A percentile compares a stretch with the other conserved stretches of the same genome.
Conservation (phyloP, 345 rosid species). For the Microcos paniculata region DNA sequence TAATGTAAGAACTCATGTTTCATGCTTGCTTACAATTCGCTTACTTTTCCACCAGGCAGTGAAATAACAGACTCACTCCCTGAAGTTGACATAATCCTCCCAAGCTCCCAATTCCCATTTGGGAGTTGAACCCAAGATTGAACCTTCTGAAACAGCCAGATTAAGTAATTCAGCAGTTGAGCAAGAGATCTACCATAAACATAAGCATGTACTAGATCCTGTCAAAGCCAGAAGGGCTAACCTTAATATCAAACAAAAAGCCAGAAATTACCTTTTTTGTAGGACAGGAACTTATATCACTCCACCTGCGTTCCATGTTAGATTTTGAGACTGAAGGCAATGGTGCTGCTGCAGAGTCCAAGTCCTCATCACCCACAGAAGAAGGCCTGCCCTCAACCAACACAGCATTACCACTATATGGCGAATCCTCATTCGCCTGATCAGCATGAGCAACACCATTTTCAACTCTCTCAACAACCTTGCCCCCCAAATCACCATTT, state of each 20-base stretch:
- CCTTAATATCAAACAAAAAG: slow-evolving; percentile 2
- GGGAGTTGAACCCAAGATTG: slow-evolving; percentile 90
- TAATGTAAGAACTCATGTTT: slow-evolving; percentile 12
- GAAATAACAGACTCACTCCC: slow-evolving; percentile 70
- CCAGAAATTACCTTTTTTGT: slow-evolving; percentile 63
- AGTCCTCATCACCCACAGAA: slow-evolving; percentile 41
- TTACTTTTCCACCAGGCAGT: slow-evolving; percentile 77
- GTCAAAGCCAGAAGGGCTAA: neutral
- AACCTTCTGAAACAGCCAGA: slow-evolving; percentile 57
- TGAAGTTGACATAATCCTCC: slow-evolving; percentile 61
- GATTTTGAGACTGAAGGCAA: slow-evolving; percentile 49
- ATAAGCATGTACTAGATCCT: neutral
- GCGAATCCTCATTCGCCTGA: slow-evolving; percentile 68
- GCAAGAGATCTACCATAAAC: slow-evolving; percentile 7
- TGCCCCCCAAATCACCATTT: slow-evolving; percentile 37
- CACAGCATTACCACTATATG: slow-evolving; percentile 47
- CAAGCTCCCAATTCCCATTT: slow-evolving; percentile 88
- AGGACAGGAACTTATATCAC: slow-evolving; percentile 66
- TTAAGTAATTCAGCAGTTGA: slow-evolving; percentile 17
- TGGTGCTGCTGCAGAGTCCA: slow-evolving; percentile 41
- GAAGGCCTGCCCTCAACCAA: slow-evolving; percentile 51
- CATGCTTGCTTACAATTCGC: slow-evolving; percentile 25
- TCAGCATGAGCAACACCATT: slow-evolving; percentile 31
- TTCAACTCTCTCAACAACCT: slow-evolving; percentile 35
- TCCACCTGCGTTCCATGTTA: slow-evolving; percentile 65